Evolutionary conservation across 345 rosid species (phyloP).

Genomic region (Dovyalis caffra): DNA sequence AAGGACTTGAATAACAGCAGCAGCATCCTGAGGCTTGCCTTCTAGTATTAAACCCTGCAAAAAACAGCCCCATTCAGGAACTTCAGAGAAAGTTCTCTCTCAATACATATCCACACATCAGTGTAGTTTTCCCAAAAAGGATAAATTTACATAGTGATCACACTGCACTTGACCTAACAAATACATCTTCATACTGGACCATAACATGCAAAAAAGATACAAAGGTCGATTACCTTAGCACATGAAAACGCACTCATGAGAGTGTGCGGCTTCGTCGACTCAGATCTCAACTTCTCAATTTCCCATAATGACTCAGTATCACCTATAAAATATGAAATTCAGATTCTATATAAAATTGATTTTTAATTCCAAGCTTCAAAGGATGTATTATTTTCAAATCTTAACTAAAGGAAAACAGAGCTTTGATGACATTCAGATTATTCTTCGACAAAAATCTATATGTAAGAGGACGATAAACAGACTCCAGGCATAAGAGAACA

Average conservation of each 20-base stretch:
- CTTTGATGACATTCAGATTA: too few relatives aligned
- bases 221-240: slow-evolving; percentile 57
- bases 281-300: slow-evolving; percentile 72
- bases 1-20: slow-evolving; percentile 55
- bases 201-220: neutral
- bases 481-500: too few relatives aligned
- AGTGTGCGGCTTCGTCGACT: slow-evolving; percentile 55
- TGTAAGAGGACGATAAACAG: too few relatives aligned
- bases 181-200: slow-evolving; percentile 5
- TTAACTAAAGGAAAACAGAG: neutral
- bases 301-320: slow-evolving; percentile 70
- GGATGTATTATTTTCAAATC: neutral
- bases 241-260: slow-evolving; percentile 63
- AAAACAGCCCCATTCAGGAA: slow-evolving; percentile 1
- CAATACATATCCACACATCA: neutral
- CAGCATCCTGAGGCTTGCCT: slow-evolving; percentile 71
- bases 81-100: neutral
- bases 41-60: slow-evolving; percentile 71
- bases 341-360: slow-evolving; percentile 1
- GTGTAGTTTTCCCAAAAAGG: neutral
- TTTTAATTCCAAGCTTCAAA: neutral
- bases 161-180: neutral
- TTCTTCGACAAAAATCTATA: too few relatives aligned
- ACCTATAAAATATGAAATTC: slow-evolving; percentile 38
- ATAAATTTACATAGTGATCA: neutral